Percentiles rank a stretch among this genome's conserved stretches.
Evolutionary conservation across 768 basidiomycete species (phyloP).

Genomic region (Obba rivulosa): DNA sequence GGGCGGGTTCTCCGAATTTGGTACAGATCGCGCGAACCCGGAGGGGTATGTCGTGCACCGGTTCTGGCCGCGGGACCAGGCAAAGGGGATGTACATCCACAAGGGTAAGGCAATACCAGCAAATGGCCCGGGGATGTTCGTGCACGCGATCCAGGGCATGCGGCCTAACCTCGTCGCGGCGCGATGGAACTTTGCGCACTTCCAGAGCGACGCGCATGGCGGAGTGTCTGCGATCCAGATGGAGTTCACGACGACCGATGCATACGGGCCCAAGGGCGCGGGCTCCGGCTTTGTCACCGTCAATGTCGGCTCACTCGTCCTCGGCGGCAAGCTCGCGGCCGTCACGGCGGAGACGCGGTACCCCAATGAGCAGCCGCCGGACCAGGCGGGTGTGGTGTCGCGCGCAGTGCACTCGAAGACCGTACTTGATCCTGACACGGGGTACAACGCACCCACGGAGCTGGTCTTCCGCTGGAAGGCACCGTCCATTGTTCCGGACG

Average conservation of each 20-base stretch:
- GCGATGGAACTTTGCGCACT: conserved; percentile 93
- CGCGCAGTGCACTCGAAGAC: conserved; percentile 59
- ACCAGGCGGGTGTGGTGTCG: conserved; percentile 49
- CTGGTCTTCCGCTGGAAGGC: conserved; percentile 78
- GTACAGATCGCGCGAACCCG: conserved; percentile 56
- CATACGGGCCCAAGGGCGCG: conserved; percentile 71
- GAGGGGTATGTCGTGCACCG: conserved; percentile 88
- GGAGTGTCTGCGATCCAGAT: conserved; percentile 88
- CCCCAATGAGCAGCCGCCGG: conserved; percentile 51
- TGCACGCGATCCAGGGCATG: conserved; percentile 98
- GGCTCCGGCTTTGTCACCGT: conserved; percentile 82
- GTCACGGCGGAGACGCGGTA: conserved; percentile 80
- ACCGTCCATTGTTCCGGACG: conserved; percentile 50
- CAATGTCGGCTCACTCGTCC: conserved; percentile 81
- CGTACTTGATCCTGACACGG: conserved; percentile 70
- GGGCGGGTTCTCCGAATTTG: conserved; percentile 89
- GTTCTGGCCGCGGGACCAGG: conserved; percentile 76
- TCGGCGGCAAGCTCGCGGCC: conserved; percentile 68
- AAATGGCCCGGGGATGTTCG: conserved; percentile 75
- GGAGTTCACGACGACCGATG: conserved; percentile 86
- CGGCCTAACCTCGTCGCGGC: conserved; percentile 89
- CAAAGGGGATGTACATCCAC: conserved; percentile 61
- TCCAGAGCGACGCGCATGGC: conserved; percentile 69
- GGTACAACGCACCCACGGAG: conserved; percentile 67
- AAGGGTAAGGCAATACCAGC: conserved; percentile 55